phyloP scores from a whole-genome alignment of 2,329 filamentous ascomycete genomes.

The Ustulina deusta region DNA sequence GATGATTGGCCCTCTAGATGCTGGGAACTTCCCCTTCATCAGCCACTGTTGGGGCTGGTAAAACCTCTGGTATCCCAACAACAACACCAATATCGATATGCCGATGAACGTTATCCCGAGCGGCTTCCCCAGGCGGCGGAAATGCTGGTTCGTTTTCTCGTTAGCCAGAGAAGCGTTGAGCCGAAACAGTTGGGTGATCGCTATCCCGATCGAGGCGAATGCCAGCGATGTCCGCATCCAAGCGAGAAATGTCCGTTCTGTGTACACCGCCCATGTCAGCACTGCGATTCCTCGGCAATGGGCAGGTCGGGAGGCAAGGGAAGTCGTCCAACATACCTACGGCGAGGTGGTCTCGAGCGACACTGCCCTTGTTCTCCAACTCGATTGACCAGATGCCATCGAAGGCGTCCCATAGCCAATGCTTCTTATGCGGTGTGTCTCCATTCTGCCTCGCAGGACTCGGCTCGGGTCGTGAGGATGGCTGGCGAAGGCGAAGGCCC shows the following conservation, averaged over 20 bases:
- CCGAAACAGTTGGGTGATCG: constrained; percentile 85
- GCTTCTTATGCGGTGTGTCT: constrained; percentile 46
- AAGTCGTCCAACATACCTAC: constrained; percentile 67
- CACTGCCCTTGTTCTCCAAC: constrained; percentile 86
- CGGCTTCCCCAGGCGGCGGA: constrained; percentile 75
- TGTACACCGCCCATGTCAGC: constrained; percentile 36
- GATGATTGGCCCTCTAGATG: constrained; percentile 79
- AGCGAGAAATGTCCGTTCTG: constrained; percentile 86
- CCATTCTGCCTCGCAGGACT: constrained; percentile 43
- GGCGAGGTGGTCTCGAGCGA: constrained; percentile 84
- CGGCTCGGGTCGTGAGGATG: constrained; percentile 36
- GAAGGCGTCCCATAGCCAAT: constrained; percentile 66
- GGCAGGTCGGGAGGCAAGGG: not conserved
- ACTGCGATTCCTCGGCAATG: not conserved
- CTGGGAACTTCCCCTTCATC: constrained; percentile 82
- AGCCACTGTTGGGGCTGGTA: constrained; percentile 84
- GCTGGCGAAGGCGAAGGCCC: constrained; percentile 42
- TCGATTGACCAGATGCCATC: constrained; percentile 72
- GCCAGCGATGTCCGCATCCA: constrained; percentile 86
- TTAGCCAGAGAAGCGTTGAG: constrained; percentile 74
- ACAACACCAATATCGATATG: constrained; percentile 79
- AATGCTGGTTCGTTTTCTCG: constrained; percentile 52
- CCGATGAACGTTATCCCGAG: constrained; percentile 81
- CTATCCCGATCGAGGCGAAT: constrained; percentile 85
- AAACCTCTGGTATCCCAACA: constrained; percentile 83